Evolutionary conservation across 441 rosid species (phyloP).

Genomic region (Eruca vesicaria): DNA sequence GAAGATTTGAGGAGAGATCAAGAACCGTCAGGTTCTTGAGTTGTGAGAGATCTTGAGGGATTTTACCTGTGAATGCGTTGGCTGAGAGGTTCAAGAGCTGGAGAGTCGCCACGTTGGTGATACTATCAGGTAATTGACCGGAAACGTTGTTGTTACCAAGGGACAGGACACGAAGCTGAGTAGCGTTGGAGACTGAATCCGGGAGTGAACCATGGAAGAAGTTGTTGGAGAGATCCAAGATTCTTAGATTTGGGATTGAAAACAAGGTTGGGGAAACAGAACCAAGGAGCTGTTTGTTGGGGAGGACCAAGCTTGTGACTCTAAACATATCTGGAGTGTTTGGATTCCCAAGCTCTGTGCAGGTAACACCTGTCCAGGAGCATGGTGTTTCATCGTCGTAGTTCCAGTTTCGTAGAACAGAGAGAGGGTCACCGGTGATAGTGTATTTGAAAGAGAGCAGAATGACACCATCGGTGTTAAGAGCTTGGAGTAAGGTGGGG

Average conservation of each 20-base stretch:
- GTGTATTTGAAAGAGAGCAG: conserved; percentile 82
- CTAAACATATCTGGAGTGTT: conserved; percentile 51
- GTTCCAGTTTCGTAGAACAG: conserved; percentile 68
- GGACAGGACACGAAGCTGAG: conserved; percentile 62
- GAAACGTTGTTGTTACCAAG: conserved; percentile 66
- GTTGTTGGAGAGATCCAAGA: conserved; percentile 77
- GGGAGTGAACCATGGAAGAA: conserved; percentile 74
- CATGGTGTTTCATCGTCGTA: conserved; percentile 78
- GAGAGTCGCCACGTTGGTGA: conserved; percentile 44
- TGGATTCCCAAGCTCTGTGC: conserved; percentile 42
- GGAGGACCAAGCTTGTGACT: conserved; percentile 68
- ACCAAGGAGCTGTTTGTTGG: conserved; percentile 67
- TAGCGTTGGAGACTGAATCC: conserved; percentile 47
- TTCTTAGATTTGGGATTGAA: conserved; percentile 48
- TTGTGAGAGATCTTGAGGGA: conserved; percentile 51
- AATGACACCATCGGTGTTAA: conserved; percentile 64
- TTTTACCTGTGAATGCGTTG: conserved; percentile 65
- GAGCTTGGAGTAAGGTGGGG: conserved; percentile 41
- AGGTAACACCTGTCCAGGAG: conserved; percentile 75
- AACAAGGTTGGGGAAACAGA: conserved; percentile 58
- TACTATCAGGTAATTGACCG: conserved; percentile 49
- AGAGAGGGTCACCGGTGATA: conserved; percentile 65
- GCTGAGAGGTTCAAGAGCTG: conserved; percentile 70
- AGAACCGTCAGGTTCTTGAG: conserved; percentile 58
- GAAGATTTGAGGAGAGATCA: conserved; percentile 74